A percentile compares a stretch with the other conserved stretches of the same genome.
phyloP scores from a whole-genome alignment of 768 basidiomycete species.

The Tylopilus felleus region DNA sequence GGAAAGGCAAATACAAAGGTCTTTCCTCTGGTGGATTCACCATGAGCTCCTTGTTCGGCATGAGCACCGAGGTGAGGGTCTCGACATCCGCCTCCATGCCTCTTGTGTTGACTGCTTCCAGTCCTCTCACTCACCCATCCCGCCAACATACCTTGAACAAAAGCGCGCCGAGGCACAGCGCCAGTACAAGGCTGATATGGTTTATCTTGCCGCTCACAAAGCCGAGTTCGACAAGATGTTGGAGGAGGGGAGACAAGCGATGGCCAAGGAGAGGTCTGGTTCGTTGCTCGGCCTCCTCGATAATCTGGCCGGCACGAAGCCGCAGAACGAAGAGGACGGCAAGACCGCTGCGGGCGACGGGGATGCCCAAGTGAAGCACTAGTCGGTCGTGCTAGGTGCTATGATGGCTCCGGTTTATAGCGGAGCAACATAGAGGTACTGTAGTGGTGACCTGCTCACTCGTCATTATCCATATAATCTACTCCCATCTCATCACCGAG shows the following conservation, averaged over 20 bases:
- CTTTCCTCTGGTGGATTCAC: slow-evolving; percentile 40
- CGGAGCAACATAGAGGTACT: slow-evolving; percentile 8
- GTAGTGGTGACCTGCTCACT: not conserved
- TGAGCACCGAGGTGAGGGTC: slow-evolving; percentile 28
- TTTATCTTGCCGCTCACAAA: slow-evolving; percentile 50
- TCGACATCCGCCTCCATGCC: not conserved
- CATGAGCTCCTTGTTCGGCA: slow-evolving; percentile 43
- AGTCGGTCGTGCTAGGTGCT: not conserved
- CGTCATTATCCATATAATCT: slow-evolving; percentile 5
- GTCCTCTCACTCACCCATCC: slow-evolving; percentile 33
- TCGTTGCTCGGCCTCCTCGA: slow-evolving; percentile 40
- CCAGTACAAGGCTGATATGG: slow-evolving; percentile 50
- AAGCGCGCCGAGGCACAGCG: slow-evolving; percentile 50
- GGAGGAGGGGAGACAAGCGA: slow-evolving; percentile 50
- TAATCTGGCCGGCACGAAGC: slow-evolving; percentile 23
- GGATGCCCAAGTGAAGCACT: slow-evolving; percentile 7
- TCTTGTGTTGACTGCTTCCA: not conserved
- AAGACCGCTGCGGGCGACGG: slow-evolving; percentile 11
- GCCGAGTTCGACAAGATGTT: slow-evolving; percentile 46
- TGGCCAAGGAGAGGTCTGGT: slow-evolving; percentile 46
- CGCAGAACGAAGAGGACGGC: slow-evolving; percentile 1
- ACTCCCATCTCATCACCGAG: not conserved
- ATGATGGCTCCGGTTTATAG: not conserved
- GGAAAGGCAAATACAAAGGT: slow-evolving; percentile 52
- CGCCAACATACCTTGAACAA: slow-evolving; percentile 51